A percentile compares a stretch with the other conserved stretches of the same genome.
phyloP scores from a whole-genome alignment of 2,329 filamentous ascomycete genomes.

The Diaporthe citriasiana region DNA sequence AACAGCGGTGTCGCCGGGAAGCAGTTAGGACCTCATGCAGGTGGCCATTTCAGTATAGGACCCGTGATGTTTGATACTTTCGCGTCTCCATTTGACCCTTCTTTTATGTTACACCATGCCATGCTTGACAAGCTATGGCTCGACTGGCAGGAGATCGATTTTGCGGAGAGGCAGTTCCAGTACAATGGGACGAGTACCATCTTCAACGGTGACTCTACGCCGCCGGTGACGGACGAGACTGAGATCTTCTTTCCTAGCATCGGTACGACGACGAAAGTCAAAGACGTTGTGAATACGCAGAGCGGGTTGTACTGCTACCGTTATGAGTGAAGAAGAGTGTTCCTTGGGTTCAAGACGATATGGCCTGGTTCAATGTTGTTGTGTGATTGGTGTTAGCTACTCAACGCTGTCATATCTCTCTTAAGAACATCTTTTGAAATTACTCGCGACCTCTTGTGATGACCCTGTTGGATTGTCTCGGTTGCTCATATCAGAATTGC shows the following conservation, averaged over 20 bases:
- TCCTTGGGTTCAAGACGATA: no score
- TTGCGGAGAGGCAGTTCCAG: not conserved
- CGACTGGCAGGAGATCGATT: conserved; percentile 46
- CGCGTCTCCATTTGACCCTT: conserved; percentile 60
- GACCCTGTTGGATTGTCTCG: no score
- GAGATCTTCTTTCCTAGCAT: not conserved
- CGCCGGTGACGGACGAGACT: not conserved
- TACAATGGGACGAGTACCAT: conserved; percentile 23
- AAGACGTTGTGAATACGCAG: not conserved
- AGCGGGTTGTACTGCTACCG: not conserved
- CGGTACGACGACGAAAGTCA: not conserved
- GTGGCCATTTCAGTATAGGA: conserved; percentile 58
- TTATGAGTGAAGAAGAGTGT: not conserved
- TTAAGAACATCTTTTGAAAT: no score
- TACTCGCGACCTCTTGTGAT: no score
- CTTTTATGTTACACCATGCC: conserved; percentile 61
- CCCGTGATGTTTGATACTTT: conserved; percentile 57
- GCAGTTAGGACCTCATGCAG: conserved; percentile 48
- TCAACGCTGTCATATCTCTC: no score
- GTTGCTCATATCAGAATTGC: no score
- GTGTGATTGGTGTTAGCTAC: no score
- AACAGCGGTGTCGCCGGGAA: not conserved
- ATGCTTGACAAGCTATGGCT: conserved; percentile 48
- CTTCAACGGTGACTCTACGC: conserved; percentile 23
- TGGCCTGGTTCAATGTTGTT: no score